Evolutionary conservation across 2,329 filamentous ascomycete species (phyloP).

Genomic region (Geosmithia putterillii): DNA sequence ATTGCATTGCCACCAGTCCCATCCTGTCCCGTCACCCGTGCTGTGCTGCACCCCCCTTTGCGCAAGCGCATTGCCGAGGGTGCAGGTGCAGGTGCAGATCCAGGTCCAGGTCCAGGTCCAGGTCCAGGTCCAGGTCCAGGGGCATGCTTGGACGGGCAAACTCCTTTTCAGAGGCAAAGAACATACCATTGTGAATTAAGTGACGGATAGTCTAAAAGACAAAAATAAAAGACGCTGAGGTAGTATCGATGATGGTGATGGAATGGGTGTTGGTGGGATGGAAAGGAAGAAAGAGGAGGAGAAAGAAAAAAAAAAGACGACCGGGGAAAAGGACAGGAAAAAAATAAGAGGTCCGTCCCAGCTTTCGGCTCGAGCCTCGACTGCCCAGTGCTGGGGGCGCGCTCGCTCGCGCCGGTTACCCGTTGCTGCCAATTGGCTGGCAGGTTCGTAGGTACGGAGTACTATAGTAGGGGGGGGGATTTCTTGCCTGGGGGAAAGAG

Average conservation of each 20-base stretch:
- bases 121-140: too few species aligned
- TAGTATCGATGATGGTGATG: constrained; percentile 1
- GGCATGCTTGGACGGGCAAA: too few species aligned
- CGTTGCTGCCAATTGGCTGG: too few species aligned
- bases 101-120: too few species aligned
- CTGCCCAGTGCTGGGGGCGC: too few species aligned
- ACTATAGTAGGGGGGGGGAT: neutral
- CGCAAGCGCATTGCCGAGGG: neutral
- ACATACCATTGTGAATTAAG: constrained; percentile 7
- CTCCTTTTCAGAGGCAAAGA: too few species aligned
- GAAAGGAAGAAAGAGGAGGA: neutral
- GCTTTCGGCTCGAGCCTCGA: neutral
- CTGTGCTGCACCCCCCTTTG: neutral
- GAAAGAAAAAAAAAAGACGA: neutral
- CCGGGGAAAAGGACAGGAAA: constrained; percentile 2
- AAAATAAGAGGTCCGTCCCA: neutral
- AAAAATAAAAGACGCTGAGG: neutral
- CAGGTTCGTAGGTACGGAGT: too few species aligned
- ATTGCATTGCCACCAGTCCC: too few species aligned
- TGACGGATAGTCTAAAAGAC: neutral
- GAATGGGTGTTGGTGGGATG: constrained; percentile 4
- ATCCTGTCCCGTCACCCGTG: too few species aligned
- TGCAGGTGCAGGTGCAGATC: too few species aligned
- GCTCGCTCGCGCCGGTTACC: too few species aligned
- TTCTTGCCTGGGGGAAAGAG: constrained; percentile 1